phyloP scores from a whole-genome alignment of 306 rosid species.

The Dryas drummondii region DNA sequence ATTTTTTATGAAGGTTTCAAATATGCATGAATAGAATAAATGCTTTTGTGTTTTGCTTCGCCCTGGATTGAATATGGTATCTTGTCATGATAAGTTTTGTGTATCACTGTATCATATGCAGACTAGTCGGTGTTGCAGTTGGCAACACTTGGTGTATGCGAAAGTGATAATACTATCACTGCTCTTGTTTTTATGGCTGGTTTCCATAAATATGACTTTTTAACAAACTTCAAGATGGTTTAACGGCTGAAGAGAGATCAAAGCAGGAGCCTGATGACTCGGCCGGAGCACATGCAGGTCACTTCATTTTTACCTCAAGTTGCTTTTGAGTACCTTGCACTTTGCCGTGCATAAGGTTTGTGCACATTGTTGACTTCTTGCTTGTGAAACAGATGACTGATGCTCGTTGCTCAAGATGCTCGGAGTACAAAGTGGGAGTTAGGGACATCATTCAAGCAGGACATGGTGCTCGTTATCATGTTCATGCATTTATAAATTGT shows the following conservation, averaged over 20 bases:
- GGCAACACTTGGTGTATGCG: background rate
- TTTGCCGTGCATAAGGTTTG: background rate
- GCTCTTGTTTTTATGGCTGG: background rate
- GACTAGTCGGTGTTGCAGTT: background rate
- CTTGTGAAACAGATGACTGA: conserved; percentile 75
- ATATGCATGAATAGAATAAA: background rate
- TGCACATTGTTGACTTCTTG: conserved; percentile 27
- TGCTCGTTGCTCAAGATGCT: conserved; percentile 86
- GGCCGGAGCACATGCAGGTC: conserved; percentile 87
- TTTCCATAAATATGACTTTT: background rate
- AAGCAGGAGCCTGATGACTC: conserved; percentile 73
- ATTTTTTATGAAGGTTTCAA: background rate
- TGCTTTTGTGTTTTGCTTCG: background rate
- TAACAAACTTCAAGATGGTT: conserved; percentile 67
- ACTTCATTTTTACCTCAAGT: conserved; percentile 19
- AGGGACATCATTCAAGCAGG: conserved; percentile 88
- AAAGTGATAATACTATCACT: background rate
- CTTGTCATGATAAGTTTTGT: background rate
- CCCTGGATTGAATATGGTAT: background rate
- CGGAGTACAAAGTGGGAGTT: conserved; percentile 70
- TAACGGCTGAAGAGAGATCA: conserved; percentile 71
- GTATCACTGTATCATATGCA: background rate
- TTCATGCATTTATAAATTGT: conserved; percentile 20
- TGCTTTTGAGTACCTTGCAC: conserved; percentile 12
- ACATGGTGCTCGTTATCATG: conserved; percentile 84